phyloP scores from a whole-genome alignment of 495 filamentous ascomycete species.

The Sporormia fimetaria region DNA sequence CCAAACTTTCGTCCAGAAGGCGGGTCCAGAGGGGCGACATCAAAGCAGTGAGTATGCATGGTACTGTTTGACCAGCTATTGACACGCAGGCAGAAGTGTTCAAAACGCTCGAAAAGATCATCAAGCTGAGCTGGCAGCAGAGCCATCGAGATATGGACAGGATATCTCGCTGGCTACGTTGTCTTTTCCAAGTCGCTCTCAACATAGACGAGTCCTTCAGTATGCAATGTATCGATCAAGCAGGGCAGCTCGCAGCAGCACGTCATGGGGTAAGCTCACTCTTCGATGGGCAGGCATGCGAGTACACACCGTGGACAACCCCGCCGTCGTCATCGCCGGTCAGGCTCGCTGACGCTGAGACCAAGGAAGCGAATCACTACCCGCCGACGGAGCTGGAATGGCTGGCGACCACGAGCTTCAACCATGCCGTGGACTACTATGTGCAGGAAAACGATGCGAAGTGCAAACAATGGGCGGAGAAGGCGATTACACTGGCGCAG shows the following conservation, averaged over 20 bases:
- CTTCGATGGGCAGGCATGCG: no score
- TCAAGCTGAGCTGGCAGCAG: slow-evolving; percentile 50
- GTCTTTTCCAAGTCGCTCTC: slow-evolving; percentile 56
- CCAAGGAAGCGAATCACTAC: slow-evolving; percentile 38
- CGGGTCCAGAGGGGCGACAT: slow-evolving; percentile 7
- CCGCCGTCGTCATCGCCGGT: background rate
- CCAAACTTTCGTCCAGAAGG: slow-evolving; percentile 17
- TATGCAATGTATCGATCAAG: slow-evolving; percentile 31
- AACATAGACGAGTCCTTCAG: slow-evolving; percentile 27
- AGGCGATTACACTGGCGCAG: slow-evolving; percentile 53
- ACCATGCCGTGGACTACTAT: slow-evolving; percentile 64
- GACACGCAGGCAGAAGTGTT: slow-evolving; percentile 13
- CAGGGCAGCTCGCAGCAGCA: slow-evolving; percentile 26
- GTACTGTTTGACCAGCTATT: slow-evolving; percentile 4
- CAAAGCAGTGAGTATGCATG: slow-evolving; percentile 19
- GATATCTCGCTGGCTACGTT: slow-evolving; percentile 60
- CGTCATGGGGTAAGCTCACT: slow-evolving; percentile 19
- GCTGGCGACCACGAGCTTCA: slow-evolving; percentile 65
- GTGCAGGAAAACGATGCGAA: slow-evolving; percentile 42
- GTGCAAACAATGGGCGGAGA: slow-evolving; percentile 52
- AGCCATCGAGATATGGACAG: slow-evolving; percentile 41
- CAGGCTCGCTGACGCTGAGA: slow-evolving; percentile 4
- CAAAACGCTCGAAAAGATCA: slow-evolving; percentile 39
- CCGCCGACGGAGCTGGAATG: slow-evolving; percentile 64
- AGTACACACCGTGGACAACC: background rate